These are phyloP conservation scores for Podospora tetraspora DNA, from an alignment of 495 filamentous ascomycete genomes.

Conservation along the genomic window DNA sequence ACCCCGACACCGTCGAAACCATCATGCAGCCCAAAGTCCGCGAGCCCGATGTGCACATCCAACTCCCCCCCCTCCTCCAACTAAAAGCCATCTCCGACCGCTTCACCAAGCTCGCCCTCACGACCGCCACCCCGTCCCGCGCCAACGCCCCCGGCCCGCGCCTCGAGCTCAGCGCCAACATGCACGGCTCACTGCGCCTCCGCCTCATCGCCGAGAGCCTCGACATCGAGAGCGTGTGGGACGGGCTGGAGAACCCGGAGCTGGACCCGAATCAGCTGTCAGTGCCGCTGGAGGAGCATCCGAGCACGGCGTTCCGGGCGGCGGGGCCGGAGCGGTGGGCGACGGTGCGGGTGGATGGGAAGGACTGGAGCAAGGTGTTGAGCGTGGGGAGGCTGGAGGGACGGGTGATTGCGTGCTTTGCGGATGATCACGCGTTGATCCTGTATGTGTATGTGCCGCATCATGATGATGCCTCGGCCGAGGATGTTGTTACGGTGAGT, in stretches of 20 bases:
- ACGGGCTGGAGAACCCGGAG: slow-evolving; percentile 73
- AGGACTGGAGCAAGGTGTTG: slow-evolving; percentile 84
- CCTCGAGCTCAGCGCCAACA: slow-evolving; percentile 79
- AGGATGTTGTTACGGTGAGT: slow-evolving; percentile 75
- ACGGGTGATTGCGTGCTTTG: slow-evolving; percentile 83
- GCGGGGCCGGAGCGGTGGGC: slow-evolving; percentile 67
- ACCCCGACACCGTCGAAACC: slow-evolving; percentile 68
- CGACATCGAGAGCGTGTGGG: slow-evolving; percentile 77
- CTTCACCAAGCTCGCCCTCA: slow-evolving; percentile 70
- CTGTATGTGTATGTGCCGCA: slow-evolving; percentile 86
- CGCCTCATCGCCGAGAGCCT: slow-evolving; percentile 72
- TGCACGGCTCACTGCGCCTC: slow-evolving; percentile 78
- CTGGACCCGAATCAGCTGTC: slow-evolving; percentile 67
- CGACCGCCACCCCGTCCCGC: slow-evolving; percentile 27
- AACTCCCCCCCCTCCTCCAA: slow-evolving; percentile 74
- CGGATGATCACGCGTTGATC: slow-evolving; percentile 74
- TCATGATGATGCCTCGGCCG: slow-evolving; percentile 56
- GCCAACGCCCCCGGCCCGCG: slow-evolving; percentile 17
- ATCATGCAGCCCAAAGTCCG: slow-evolving; percentile 86
- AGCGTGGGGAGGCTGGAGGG: slow-evolving; percentile 85
- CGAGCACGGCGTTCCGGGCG: slow-evolving; percentile 62
- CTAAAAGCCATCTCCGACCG: slow-evolving; percentile 89
- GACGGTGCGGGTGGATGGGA: slow-evolving; percentile 80
- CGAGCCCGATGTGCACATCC: slow-evolving; percentile 91
- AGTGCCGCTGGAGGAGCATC: slow-evolving; percentile 63